Conservation (phyloP, 352 stramenopile genomes). For the Phytophthora ramorum region DNA sequence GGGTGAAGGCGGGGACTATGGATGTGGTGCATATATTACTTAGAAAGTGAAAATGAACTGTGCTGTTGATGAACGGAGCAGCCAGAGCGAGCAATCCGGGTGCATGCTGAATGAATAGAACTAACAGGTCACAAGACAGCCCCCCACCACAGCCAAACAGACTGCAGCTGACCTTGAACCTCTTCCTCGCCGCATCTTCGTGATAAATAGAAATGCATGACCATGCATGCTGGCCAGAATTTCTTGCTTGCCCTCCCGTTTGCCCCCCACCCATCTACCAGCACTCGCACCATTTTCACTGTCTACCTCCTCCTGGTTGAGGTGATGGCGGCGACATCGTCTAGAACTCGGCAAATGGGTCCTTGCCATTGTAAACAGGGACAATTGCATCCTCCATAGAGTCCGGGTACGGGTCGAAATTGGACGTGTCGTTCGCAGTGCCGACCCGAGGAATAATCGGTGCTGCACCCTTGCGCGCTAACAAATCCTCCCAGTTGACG, state of each 20-base stretch:
- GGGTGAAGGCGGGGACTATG: neutral
- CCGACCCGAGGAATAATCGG: conserved; percentile 95
- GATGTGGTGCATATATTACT: conserved; percentile 36
- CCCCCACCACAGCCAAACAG: neutral
- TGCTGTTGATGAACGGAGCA: conserved; percentile 10
- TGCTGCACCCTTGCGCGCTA: conserved; percentile 89
- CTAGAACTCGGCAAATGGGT: conserved; percentile 95
- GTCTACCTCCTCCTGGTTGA: conserved; percentile 12
- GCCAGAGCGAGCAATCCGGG: conserved; percentile 15
- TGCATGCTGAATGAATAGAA: conserved; percentile 41
- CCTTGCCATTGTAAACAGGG: conserved; percentile 93
- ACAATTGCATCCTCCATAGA: conserved; percentile 90
- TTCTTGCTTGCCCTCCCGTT: conserved; percentile 32
- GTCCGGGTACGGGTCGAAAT: conserved; percentile 98
- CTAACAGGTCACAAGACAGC: conserved; percentile 26
- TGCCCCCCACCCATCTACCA: conserved; percentile 19
- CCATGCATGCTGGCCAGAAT: conserved; percentile 29
- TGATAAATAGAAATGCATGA: conserved; percentile 50
- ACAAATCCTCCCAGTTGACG: conserved; percentile 92
- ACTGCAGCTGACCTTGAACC: neutral
- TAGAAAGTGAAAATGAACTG: conserved; percentile 31
- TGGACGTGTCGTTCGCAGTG: conserved; percentile 94
- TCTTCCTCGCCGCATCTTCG: conserved; percentile 20
- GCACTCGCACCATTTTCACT: conserved; percentile 8
- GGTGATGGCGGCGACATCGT: conserved; percentile 26